Percentiles rank a stretch among this genome's conserved stretches.
phyloP scores from a whole-genome alignment of 441 rosid species.

The Flueggea neowawraea region DNA sequence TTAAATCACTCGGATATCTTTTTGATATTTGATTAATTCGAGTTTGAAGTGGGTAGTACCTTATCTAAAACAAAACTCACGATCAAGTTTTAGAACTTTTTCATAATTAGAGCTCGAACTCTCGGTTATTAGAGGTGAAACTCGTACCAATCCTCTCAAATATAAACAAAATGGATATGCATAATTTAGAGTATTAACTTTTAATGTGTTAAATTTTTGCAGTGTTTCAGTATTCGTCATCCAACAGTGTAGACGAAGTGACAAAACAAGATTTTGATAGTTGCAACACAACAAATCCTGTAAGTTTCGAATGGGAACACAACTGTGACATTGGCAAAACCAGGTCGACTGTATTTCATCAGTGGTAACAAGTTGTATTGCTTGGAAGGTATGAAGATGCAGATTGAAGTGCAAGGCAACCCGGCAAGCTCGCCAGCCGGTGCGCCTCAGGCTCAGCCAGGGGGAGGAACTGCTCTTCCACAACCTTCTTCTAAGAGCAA shows the following conservation, averaged over 20 bases:
- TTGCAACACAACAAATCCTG: conserved; percentile 52
- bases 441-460: conserved; percentile 46
- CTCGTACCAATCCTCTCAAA: too few species aligned
- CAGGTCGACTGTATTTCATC: conserved; percentile 56
- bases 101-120: too few species aligned
- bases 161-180: too few species aligned
- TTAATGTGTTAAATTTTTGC: not conserved
- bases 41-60: too few species aligned
- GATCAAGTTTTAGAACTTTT: too few species aligned
- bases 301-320: conserved; percentile 69
- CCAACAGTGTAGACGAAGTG: conserved; percentile 57
- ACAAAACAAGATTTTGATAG: conserved; percentile 36
- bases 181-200: too few species aligned
- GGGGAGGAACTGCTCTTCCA: conserved; percentile 17
- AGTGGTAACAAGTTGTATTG: conserved; percentile 65
- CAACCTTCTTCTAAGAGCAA: conserved; percentile 50
- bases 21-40: too few species aligned
- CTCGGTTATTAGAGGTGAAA: too few species aligned
- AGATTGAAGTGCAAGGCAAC: conserved; percentile 40
- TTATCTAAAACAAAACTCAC: too few species aligned
- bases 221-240: conserved; percentile 72
- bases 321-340: conserved; percentile 51
- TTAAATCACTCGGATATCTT: too few species aligned
- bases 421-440: conserved; percentile 42
- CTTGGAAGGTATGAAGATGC: conserved; percentile 86